A percentile compares a stretch with the other conserved stretches of the same genome.
phyloP scores from a whole-genome alignment of 306 rosid genomes.

The Gleditsia sinensis region DNA sequence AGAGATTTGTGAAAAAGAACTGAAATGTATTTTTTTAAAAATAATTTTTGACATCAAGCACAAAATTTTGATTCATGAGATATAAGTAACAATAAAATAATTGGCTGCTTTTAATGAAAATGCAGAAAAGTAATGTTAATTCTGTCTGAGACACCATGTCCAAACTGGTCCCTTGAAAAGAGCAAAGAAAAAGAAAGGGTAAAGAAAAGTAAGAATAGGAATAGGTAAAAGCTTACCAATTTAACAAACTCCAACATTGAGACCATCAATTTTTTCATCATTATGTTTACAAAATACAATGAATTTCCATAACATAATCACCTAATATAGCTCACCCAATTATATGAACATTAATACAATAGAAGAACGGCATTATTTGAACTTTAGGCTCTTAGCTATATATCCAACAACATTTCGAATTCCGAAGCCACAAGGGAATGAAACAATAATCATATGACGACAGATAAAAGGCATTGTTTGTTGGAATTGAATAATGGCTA shows the following conservation, averaged over 20 bases:
- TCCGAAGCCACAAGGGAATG: conserved; percentile 44
- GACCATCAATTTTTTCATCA: neutral
- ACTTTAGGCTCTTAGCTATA: conserved; percentile 5
- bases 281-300: no score
- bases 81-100: no score
- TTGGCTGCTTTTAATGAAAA: no score
- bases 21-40: no score
- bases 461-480: conserved; percentile 45
- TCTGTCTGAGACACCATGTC: neutral
- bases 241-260: conserved; percentile 40
- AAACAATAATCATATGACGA: conserved; percentile 34
- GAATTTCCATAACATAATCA: no score
- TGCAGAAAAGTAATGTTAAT: no score
- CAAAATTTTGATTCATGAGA: no score
- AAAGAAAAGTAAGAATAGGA: conserved; percentile 8
- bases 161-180: neutral
- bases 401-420: conserved; percentile 46
- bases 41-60: no score
- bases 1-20: no score
- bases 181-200: neutral
- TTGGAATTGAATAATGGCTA: conserved; percentile 46
- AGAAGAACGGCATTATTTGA: conserved; percentile 14
- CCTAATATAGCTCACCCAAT: no score
- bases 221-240: neutral
- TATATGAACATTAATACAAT: conserved; percentile 27